These are phyloP conservation scores for Stropharia rugosoannulata DNA, from an alignment of 768 basidiomycete species.

Conservation along the genomic window DNA sequence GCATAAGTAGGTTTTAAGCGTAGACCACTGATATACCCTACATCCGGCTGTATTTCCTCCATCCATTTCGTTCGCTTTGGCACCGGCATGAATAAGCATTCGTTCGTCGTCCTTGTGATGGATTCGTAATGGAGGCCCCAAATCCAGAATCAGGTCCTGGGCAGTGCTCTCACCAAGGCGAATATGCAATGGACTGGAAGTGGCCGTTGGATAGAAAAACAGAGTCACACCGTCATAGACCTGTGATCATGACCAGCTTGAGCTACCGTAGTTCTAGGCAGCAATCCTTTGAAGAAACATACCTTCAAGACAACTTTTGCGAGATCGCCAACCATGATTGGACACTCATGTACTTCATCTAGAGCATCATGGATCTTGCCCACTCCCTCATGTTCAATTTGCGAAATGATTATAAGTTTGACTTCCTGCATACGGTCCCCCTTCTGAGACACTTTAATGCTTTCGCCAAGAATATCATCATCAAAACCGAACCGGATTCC, in stretches of 20 bases:
- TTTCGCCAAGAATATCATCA: conserved; percentile 63
- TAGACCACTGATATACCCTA: conserved; percentile 34
- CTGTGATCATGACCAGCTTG: conserved; percentile 33
- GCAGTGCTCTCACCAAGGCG: conserved; percentile 74
- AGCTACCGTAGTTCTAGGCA: neutral
- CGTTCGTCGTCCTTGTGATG: conserved; percentile 90
- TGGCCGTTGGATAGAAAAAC: conserved; percentile 58
- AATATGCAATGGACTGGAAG: conserved; percentile 50
- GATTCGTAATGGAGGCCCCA: conserved; percentile 74
- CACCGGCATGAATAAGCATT: conserved; percentile 77
- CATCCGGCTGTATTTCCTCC: conserved; percentile 48
- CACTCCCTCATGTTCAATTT: conserved; percentile 54
- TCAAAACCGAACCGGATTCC: conserved; percentile 85
- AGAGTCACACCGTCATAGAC: conserved; percentile 72
- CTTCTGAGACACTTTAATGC: conserved; percentile 46
- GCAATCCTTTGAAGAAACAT: conserved; percentile 1
- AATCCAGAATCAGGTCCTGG: conserved; percentile 76
- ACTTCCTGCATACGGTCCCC: conserved; percentile 77
- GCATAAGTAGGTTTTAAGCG: neutral
- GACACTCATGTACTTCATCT: conserved; percentile 66
- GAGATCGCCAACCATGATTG: conserved; percentile 72
- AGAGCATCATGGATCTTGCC: conserved; percentile 59
- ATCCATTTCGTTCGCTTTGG: conserved; percentile 33
- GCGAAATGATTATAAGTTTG: conserved; percentile 69
- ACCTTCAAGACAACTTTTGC: conserved; percentile 70